phyloP scores from a whole-genome alignment of 768 basidiomycete genomes.

The Leccinum sublutescens region DNA sequence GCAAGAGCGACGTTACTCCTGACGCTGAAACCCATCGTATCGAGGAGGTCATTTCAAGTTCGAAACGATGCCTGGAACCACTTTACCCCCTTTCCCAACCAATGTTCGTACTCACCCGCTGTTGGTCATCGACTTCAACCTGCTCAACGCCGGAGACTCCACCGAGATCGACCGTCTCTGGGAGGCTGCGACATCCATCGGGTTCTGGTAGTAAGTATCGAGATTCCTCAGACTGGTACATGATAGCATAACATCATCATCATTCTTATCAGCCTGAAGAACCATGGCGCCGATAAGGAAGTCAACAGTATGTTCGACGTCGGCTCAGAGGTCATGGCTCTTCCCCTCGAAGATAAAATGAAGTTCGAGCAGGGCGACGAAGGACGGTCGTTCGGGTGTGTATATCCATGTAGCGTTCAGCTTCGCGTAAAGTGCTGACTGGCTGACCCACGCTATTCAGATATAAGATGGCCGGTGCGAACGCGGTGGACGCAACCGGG shows the following conservation, averaged over 20 bases:
- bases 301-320: conserved; percentile 42
- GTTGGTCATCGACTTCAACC: conserved; percentile 44
- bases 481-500: conserved; percentile 31
- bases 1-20: background rate
- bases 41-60: background rate
- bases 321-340: conserved; percentile 40
- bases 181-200: conserved; percentile 46
- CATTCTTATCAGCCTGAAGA: conserved; percentile 36
- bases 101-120: conserved; percentile 45
- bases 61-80: conserved; percentile 32
- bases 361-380: conserved; percentile 42
- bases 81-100: conserved; percentile 42
- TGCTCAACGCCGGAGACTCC: conserved; percentile 35
- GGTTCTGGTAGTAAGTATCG: conserved; percentile 53
- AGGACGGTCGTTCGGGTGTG: conserved; percentile 40
- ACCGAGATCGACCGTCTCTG: conserved; percentile 43
- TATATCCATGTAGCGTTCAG: background rate
- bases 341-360: conserved; percentile 43
- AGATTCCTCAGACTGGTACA: background rate
- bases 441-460: conserved; percentile 16
- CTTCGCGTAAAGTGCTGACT: background rate
- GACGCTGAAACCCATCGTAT: background rate
- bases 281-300: conserved; percentile 40
- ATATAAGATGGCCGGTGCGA: conserved; percentile 43
- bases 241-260: background rate